Conservation (phyloP, 495 filamentous ascomycete species). For the Neohortaea acidophila region DNA sequence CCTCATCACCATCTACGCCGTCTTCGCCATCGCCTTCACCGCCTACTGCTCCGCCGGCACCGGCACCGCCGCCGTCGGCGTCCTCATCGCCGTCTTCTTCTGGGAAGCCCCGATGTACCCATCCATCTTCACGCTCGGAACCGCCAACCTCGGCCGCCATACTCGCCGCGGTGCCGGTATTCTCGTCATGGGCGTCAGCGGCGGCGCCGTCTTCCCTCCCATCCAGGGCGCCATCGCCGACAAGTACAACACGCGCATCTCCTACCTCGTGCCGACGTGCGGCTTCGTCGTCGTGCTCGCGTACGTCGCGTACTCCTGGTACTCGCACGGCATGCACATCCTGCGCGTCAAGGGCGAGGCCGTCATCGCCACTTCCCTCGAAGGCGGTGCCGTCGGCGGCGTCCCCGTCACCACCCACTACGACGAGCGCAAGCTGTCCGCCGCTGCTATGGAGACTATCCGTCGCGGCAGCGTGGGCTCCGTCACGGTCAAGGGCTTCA, state of each 20-base stretch:
- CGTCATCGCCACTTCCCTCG: conserved; percentile 9
- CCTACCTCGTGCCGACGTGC: conserved; percentile 19
- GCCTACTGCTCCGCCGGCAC: conserved; percentile 20
- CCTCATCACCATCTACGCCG: conserved; percentile 15
- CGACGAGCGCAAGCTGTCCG: conserved; percentile 16
- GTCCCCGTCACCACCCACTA: conserved; percentile 15
- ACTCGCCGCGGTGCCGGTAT: conserved; percentile 43
- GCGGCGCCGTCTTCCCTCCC: conserved; percentile 17
- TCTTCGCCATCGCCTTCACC: conserved; percentile 28
- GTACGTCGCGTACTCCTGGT: conserved; percentile 23
- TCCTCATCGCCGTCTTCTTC: conserved; percentile 43
- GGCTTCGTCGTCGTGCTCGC: conserved; percentile 24
- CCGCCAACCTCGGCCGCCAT: conserved; percentile 43
- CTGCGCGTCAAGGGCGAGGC: conserved; percentile 14
- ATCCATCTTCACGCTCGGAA: conserved; percentile 46
- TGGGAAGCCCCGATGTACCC: conserved; percentile 50
- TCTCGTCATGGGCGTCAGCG: conserved; percentile 39
- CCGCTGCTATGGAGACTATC: conserved; percentile 7
- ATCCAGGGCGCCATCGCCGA: conserved; percentile 20
- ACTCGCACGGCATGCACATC: conserved; percentile 16
- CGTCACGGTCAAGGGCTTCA: conserved; percentile 11
- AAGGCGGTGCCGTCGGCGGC: conserved; percentile 17
- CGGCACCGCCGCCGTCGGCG: conserved; percentile 35
- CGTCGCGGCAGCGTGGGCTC: conserved; percentile 10
- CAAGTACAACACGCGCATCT: conserved; percentile 12